Conservation (phyloP, 2,329 filamentous ascomycete species). For the Arachnomyces sp. region DNA sequence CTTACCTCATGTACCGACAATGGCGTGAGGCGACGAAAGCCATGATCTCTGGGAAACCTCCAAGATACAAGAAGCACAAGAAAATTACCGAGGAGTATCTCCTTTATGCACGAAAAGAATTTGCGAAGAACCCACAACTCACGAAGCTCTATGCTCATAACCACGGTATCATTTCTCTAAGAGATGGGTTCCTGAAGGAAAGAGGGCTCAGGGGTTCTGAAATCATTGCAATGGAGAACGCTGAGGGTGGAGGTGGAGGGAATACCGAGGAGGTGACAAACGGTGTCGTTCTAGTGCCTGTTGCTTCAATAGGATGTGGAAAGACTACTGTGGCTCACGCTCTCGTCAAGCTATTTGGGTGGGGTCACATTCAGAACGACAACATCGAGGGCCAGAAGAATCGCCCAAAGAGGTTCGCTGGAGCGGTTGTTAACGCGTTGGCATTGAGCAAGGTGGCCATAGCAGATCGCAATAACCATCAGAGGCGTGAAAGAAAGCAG, state of each 20-base stretch:
- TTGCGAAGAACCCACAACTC: constrained; percentile 60
- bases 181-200: constrained; percentile 76
- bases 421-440: constrained; percentile 58
- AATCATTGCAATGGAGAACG: constrained; percentile 64
- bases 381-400: constrained; percentile 72
- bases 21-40: constrained; percentile 96
- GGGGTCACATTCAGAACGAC: constrained; percentile 94
- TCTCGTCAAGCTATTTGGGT: constrained; percentile 72
- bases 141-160: constrained; percentile 70
- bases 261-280: constrained; percentile 43
- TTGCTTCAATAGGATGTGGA: constrained; percentile 90
- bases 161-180: constrained; percentile 87
- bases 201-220: constrained; percentile 82
- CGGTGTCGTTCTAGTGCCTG: constrained; percentile 75
- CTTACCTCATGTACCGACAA: constrained; percentile 96
- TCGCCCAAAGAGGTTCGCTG: constrained; percentile 70
- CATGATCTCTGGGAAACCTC: constrained; percentile 65
- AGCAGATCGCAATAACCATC: constrained; percentile 91
- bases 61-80: constrained; percentile 75
- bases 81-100: constrained; percentile 90
- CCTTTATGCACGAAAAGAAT: constrained; percentile 64
- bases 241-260: constrained; percentile 39
- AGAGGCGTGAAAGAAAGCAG: constrained; percentile 78
- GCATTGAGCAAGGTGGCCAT: constrained; percentile 63
- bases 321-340: constrained; percentile 89